phyloP scores from a whole-genome alignment of 768 basidiomycete genomes.

The Suillus placidus region DNA sequence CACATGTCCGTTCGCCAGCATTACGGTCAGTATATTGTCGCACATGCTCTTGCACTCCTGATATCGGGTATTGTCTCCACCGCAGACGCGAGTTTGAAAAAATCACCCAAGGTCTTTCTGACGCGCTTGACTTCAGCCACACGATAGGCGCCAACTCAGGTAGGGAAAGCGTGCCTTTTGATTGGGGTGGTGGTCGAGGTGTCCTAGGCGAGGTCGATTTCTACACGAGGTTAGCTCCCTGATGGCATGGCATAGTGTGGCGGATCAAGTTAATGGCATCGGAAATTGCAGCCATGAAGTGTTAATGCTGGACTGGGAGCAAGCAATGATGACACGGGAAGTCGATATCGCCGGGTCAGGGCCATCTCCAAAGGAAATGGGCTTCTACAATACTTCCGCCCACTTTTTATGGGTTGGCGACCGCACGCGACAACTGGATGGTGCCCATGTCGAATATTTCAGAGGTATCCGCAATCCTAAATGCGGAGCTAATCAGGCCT shows the following conservation, averaged over 20 bases:
- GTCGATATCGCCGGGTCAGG: constrained; percentile 28
- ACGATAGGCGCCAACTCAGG: constrained; percentile 79
- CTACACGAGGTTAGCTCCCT: constrained; percentile 72
- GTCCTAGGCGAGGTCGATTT: constrained; percentile 89
- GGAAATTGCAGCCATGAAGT: constrained; percentile 76
- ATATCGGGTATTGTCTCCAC: constrained; percentile 14
- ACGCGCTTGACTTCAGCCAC: constrained; percentile 90
- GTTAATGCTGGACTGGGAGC: constrained; percentile 89
- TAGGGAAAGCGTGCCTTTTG: constrained; percentile 52
- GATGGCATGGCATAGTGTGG: not conserved
- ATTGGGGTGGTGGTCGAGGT: constrained; percentile 69
- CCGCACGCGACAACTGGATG: constrained; percentile 86
- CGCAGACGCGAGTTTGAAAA: constrained; percentile 78
- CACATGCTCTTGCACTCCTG: constrained; percentile 14
- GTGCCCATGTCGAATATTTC: constrained; percentile 96
- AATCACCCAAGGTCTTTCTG: constrained; percentile 81
- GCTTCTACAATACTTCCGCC: constrained; percentile 87
- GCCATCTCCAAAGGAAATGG: constrained; percentile 29
- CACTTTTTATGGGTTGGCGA: constrained; percentile 99
- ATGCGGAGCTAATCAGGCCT: constrained; percentile 74
- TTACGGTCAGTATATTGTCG: constrained; percentile 52
- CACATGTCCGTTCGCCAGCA: constrained; percentile 84
- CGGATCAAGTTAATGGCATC: not conserved
- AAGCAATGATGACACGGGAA: constrained; percentile 83
- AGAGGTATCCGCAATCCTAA: constrained; percentile 84